Evolutionary conservation across 2,329 filamentous ascomycete genomes (phyloP).

Genomic region (Claviceps purpurea): DNA sequence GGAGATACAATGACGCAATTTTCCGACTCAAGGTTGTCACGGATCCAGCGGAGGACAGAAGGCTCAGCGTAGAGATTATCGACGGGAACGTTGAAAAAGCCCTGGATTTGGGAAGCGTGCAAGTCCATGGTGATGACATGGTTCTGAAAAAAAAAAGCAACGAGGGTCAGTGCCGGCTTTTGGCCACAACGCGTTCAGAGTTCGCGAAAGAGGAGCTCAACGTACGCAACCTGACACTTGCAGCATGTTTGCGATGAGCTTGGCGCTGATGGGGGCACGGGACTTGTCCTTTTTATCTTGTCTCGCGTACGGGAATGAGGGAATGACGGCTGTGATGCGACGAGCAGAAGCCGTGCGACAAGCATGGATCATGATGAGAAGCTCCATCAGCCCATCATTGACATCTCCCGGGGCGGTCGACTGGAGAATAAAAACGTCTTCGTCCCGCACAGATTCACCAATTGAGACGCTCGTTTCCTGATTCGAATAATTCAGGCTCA

Average conservation of each 20-base stretch:
- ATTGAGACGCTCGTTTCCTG: conserved; percentile 85
- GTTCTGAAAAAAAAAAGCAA: conserved; percentile 15
- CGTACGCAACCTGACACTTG: conserved; percentile 71
- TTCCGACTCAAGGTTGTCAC: conserved; percentile 66
- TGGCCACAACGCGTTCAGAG: background rate
- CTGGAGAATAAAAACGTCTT: conserved; percentile 97
- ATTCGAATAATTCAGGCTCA: conserved; percentile 75
- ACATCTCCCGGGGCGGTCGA: conserved; percentile 91
- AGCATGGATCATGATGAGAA: conserved; percentile 95
- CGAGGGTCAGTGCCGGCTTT: background rate
- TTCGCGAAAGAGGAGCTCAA: background rate
- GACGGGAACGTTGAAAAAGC: conserved; percentile 76
- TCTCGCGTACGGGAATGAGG: conserved; percentile 90
- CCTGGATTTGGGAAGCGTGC: conserved; percentile 86
- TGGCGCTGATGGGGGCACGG: conserved; percentile 89
- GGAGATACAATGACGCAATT: conserved; percentile 91
- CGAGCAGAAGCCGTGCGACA: conserved; percentile 59
- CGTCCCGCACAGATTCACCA: conserved; percentile 88
- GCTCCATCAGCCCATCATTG: conserved; percentile 96
- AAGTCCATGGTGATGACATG: conserved; percentile 87
- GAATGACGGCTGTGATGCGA: conserved; percentile 87
- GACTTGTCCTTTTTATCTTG: conserved; percentile 96
- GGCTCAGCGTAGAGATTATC: conserved; percentile 87
- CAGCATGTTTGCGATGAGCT: conserved; percentile 94
- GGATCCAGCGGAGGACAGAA: conserved; percentile 81